Conservation (phyloP, 371 early-diverging fungal genomes). For the Mucor indicus region DNA sequence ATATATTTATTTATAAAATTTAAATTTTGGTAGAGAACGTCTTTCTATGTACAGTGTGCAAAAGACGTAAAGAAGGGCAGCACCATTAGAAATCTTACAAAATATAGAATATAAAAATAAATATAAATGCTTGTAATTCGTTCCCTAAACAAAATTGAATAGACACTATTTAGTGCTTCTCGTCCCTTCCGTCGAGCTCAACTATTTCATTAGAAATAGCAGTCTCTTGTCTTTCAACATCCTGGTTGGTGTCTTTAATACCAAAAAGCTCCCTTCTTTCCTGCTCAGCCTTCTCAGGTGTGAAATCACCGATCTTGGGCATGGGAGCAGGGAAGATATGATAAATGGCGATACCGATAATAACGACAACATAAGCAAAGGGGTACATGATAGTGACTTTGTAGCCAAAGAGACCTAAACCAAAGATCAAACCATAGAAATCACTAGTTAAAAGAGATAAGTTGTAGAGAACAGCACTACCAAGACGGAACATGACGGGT, state of each 20-base stretch:
- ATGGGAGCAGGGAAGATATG: slow-evolving; percentile 48
- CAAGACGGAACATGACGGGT: slow-evolving; percentile 65
- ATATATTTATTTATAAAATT: background rate
- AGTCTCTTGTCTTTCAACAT: background rate
- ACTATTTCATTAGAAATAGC: background rate
- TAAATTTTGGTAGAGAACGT: slow-evolving; percentile 4
- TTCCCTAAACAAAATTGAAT: slow-evolving; percentile 1
- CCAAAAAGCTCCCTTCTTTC: slow-evolving; percentile 13
- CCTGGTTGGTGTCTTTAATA: background rate
- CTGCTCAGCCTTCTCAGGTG: slow-evolving; percentile 12
- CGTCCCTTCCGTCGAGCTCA: background rate
- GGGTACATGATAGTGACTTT: slow-evolving; percentile 54
- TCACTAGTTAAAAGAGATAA: slow-evolving; percentile 70
- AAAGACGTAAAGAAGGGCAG: slow-evolving; percentile 19
- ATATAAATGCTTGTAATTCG: background rate
- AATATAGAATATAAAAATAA: slow-evolving; percentile 1
- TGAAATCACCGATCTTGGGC: slow-evolving; percentile 25
- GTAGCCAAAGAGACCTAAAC: slow-evolving; percentile 60
- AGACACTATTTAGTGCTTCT: background rate
- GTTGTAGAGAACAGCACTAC: slow-evolving; percentile 73
- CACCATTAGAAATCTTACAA: slow-evolving; percentile 10
- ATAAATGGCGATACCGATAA: slow-evolving; percentile 59
- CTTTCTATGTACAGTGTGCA: slow-evolving; percentile 21
- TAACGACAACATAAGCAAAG: slow-evolving; percentile 59
- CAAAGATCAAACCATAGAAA: slow-evolving; percentile 70